Evolutionary conservation across 1,284 basidiomycete species (phyloP), one percentile per base, ranked within the genome.

Genomic region (Tilletia caries): DNA sequence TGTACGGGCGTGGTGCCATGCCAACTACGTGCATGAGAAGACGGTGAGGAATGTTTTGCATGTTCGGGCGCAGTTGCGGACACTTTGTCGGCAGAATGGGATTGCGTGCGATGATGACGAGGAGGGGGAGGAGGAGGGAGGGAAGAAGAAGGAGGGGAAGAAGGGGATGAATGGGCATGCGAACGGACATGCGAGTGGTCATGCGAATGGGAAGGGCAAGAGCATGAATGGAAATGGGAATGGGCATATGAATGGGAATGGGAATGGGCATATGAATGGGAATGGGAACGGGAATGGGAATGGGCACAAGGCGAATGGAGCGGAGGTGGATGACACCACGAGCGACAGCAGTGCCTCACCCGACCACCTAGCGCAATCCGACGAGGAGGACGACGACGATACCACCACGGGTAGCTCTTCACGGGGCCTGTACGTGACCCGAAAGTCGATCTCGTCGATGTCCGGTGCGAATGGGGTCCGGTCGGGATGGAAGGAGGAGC

Each of bases 1-100:
- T 10, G 70, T 68, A 1, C 86, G 69, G 34, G 75, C 72, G 6
- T 83, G 81, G 81, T 83, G 81, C 66, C 68, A 70, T 37, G 71
- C 74, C 27, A 76, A 83, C 66, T 76, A 33, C n/a, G 72, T 83
- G 2, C 75, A 77, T 67, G 71, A 79, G 41, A 76, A 79, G 29
- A 74, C 76, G 12, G 67, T 81, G 67, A 70, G 73, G 66, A 78
- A 82, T 34, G 72, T 79, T 1, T 64, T 77, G 12, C 73, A 76
- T 33, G 79, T 83, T 29, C 74, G 81, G 0, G 72, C 72, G 27
- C 81, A 83, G 71, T 67, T 83, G 18, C 46, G 66, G 25, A 72
- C 64, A 1, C 74, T 82, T 15, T 83, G 81, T 69, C 18, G 66
- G 8, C 75, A 75, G 64, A 72, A 78, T 29, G 74, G 74, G 27